Evolutionary conservation across 495 filamentous ascomycete genomes (phyloP).

Genomic region (Chaetomium cochliodes): DNA sequence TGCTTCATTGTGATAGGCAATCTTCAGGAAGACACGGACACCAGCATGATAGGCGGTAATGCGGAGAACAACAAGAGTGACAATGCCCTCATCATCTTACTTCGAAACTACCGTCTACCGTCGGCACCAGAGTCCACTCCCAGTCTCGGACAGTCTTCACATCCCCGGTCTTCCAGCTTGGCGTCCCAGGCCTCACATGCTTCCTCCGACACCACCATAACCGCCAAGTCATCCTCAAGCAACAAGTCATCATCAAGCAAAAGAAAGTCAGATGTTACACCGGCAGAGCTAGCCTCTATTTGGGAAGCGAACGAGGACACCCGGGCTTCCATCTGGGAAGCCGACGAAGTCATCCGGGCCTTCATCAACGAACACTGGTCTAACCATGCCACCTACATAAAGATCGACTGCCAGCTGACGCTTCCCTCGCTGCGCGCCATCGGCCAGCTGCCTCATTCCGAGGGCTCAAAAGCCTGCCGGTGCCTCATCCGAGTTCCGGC

Average conservation of each 20-base stretch:
- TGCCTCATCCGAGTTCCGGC: constrained; percentile 26
- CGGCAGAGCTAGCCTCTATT: too few species aligned
- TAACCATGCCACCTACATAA: constrained; percentile 6
- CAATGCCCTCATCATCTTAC: background rate
- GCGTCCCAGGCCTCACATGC: too few species aligned
- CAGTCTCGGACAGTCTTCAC: background rate
- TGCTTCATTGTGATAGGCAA: too few species aligned
- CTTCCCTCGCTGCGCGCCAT: constrained; percentile 22
- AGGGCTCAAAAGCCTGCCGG: constrained; percentile 20
- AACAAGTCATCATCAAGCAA: background rate
- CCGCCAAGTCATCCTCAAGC: too few species aligned
- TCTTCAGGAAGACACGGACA: too few species aligned
- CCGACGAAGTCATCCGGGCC: constrained; percentile 19
- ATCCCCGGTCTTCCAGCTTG: too few species aligned
- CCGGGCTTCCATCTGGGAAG: constrained; percentile 15
- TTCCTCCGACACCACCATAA: too few species aligned
- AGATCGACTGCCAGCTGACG: constrained; percentile 24
- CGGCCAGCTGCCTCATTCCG: constrained; percentile 16
- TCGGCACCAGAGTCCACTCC: background rate
- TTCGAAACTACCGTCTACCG: background rate
- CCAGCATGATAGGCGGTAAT: background rate
- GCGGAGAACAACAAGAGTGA: background rate
- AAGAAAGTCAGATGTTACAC: too few species aligned
- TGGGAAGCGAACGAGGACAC: too few species aligned
- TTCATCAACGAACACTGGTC: constrained; percentile 25